Evolutionary conservation across 768 basidiomycete genomes (phyloP), one percentile per base, ranked within the genome.

Genomic region (Clitopilus hobsonii): DNA sequence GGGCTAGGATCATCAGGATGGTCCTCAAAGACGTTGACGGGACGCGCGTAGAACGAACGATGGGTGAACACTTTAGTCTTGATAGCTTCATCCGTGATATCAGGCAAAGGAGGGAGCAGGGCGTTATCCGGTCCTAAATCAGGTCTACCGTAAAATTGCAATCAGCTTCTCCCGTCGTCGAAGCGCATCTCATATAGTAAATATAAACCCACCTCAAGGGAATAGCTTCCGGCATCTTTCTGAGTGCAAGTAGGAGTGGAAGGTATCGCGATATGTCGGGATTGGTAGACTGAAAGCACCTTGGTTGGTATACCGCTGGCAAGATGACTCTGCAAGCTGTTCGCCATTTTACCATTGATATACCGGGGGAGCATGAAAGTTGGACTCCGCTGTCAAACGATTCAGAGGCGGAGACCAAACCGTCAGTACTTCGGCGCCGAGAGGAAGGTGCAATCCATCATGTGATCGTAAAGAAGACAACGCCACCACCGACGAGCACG

Each of bases 21-120:
- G 67, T 92, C 90, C 64, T 92, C 90, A 59, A 92, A 92, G 23
- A 89, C 72, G 60, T 88, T 82, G 6, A 81, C 84, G 0, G 89
- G 88, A 1, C 90, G 76, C 0, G 80, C 89, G 61, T 74, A 80
- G 62, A 75, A 80, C 65, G 85, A 86, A 29, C 89, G 83, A 63
- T 92, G 90, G 1, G 90, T 92, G 64, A 88, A 91, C 1, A 90
- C 79, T 62, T 80, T 82, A 30, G 64, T 66, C 38, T 71, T 69
- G 52, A 88, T 77, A 1, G 67, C 68, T 1, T 71, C 64, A 8
- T 75, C 69, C 13, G 65, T 55, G 56, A 92, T 86, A 47, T 69
- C 60, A 0, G 90, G 89, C 1, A 91, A 77, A 3, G 76, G 67
- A 0, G 89, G 90, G 72, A 67, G 85, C 65, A 58, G 66, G 60